Evolutionary conservation across 306 rosid genomes (phyloP).

Genomic region (Quercus parvula): DNA sequence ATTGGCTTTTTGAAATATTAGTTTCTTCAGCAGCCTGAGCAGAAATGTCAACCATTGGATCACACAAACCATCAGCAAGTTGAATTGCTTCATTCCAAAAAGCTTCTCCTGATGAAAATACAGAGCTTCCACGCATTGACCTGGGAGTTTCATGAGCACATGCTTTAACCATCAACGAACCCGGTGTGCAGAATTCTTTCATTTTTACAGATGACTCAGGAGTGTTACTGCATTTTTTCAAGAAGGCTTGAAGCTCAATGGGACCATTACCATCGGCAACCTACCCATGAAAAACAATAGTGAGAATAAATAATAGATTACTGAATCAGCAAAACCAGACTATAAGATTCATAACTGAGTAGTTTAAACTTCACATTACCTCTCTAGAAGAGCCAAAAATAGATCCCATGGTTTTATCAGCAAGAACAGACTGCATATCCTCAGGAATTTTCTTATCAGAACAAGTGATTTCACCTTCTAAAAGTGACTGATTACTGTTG

Average conservation of each 20-base stretch:
- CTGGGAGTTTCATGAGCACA: conserved; percentile 57
- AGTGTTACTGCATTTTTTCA: conserved; percentile 62
- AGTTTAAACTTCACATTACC: conserved; percentile 22
- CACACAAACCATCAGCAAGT: conserved; percentile 74
- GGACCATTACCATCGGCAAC: conserved; percentile 35
- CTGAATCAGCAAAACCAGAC: conserved; percentile 4
- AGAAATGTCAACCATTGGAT: conserved; percentile 38
- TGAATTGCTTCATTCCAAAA: conserved; percentile 95
- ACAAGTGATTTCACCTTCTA: conserved; percentile 30
- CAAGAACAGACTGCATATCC: conserved; percentile 32
- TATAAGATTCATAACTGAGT: conserved; percentile 8
- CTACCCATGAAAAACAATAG: conserved; percentile 36
- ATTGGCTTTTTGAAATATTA: conserved; percentile 31
- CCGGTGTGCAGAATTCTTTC: conserved; percentile 66
- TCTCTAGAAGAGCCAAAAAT: conserved; percentile 21
- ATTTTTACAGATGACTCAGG: conserved; percentile 36
- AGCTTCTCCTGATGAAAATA: conserved; percentile 91
- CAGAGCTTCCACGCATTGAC: conserved; percentile 70
- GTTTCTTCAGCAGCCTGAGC: conserved; percentile 40
- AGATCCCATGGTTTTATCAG: conserved; percentile 32
- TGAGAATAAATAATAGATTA: conserved; percentile 8
- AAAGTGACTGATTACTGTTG: conserved; percentile 22
- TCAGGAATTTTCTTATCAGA: conserved; percentile 25
- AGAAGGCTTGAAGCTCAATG: conserved; percentile 33
- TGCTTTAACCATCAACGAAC: conserved; percentile 53